phyloP scores from a whole-genome alignment of 331 rosid genomes.

The Saraca asoca region DNA sequence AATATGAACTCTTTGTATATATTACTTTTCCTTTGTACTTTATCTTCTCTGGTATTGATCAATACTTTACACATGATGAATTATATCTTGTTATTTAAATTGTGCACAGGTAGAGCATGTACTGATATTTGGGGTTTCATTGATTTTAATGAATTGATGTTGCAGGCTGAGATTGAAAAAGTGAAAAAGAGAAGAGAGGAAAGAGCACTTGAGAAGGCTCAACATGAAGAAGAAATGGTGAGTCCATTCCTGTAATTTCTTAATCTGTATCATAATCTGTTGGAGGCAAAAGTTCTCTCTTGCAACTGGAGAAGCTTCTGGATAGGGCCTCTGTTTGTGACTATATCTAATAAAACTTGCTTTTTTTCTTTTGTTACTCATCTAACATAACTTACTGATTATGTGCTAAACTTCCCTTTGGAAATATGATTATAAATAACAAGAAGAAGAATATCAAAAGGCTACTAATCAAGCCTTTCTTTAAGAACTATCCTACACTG shows the following conservation, averaged over 20 bases:
- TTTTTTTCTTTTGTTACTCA: too few relatives aligned
- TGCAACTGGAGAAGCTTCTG: neutral
- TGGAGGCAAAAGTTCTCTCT: constrained; percentile 1
- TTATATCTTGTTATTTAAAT: neutral
- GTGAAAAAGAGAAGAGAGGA: constrained; percentile 99
- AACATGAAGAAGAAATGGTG: constrained; percentile 96
- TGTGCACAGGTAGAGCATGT: neutral
- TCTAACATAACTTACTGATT: too few relatives aligned
- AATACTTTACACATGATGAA: neutral
- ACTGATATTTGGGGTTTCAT: constrained; percentile 6
- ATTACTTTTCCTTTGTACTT: neutral
- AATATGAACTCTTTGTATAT: neutral
- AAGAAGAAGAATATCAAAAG: neutral
- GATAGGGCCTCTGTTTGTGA: neutral
- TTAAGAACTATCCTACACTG: constrained; percentile 14
- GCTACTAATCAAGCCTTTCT: neutral
- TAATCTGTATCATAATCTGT: constrained; percentile 12
- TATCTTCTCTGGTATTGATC: neutral
- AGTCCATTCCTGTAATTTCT: constrained; percentile 31
- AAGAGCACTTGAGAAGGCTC: constrained; percentile 96
- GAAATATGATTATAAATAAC: neutral
- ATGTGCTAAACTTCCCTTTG: too few relatives aligned
- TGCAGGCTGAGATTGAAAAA: constrained; percentile 94
- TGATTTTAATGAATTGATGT: constrained; percentile 18
- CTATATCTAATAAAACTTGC: constrained; percentile 13